Base-by-base conservation (phyloP, 2,329 filamentous ascomycete species). In the Aspergillus viridinutans region DNA sequence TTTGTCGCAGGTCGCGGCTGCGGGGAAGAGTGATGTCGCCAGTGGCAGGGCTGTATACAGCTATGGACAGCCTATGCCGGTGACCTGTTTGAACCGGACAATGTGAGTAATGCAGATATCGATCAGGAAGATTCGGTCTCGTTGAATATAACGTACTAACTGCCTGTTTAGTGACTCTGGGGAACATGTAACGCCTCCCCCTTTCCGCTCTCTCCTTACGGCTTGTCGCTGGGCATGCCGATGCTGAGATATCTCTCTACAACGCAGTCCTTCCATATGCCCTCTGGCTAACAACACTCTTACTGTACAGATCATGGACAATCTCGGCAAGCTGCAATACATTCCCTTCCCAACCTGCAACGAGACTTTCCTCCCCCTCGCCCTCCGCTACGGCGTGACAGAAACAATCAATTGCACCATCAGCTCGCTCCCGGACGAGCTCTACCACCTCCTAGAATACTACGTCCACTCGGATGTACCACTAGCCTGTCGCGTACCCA, bases 391-490 rank as follows among this genome's bases (percentile, higher is more conserved):
- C 78, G 92, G 92, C 72, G 77, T 89, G 64, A 74, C 74, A 48
- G 72, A 77, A 72, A 92, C 96, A 49, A 76, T 85, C 60, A 80
- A 76, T 47, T 80, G 79, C 66, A 79, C 83, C 49, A 79, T 82
- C 58, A 72, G 76, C 56, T 73, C 75, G 29, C 77, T 82, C 9
- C 76, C 81, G 29, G 83, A 84, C 58, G 73, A 81, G 2, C 74
- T 81, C 38, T 80, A 84, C 62, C 83, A 85, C 64, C 67, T 83
- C 25, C 62, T 82, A 45, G 71, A 97, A 78, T 97, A 97, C 82
- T 97, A 97, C 82, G 88, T 97, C 73, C 94, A 97, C 81, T 92
- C 89, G 78, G 94, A 99, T 76, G 92, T 92, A 20, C 94, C 94
- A 9, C 82, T 97, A 51, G 87, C 91, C 54, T 99, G 94, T 76